phyloP scores from a whole-genome alignment of 2,329 filamentous ascomycete species.

The Colletotrichum chrysophilum region DNA sequence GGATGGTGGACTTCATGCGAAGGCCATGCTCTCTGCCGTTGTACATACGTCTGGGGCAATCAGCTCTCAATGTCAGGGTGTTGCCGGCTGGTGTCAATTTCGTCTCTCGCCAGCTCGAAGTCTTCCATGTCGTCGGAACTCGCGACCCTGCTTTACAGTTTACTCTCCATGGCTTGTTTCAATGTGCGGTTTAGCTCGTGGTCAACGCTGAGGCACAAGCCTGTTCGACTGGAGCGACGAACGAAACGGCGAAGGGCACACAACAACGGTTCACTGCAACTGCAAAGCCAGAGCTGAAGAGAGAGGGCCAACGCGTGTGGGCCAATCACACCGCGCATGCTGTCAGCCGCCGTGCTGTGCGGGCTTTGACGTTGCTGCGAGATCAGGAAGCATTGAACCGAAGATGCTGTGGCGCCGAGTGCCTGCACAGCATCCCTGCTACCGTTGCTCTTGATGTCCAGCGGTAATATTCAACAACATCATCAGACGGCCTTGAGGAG shows the following conservation, averaged over 20 bases:
- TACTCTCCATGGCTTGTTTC: not conserved
- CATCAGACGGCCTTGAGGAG: not conserved
- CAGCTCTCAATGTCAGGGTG: not conserved
- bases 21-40: not conserved
- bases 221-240: not conserved
- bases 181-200: not conserved
- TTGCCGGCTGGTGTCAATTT: not conserved
- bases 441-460: not conserved
- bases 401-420: not conserved
- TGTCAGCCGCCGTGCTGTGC: not conserved
- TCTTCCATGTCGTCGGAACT: not conserved
- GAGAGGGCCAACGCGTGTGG: not conserved
- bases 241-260: not conserved
- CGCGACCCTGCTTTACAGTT: not conserved
- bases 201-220: not conserved
- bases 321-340: not conserved
- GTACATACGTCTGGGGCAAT: not conserved
- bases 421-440: not conserved
- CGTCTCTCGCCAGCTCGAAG: not conserved
- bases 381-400: slow-evolving; percentile 1
- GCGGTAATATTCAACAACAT: not conserved
- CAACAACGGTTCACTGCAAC: not conserved
- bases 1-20: not conserved
- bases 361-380: slow-evolving; percentile 1
- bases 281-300: not conserved